phyloP scores from a whole-genome alignment of 208 protist species.

The Leishmania tarentolae region DNA sequence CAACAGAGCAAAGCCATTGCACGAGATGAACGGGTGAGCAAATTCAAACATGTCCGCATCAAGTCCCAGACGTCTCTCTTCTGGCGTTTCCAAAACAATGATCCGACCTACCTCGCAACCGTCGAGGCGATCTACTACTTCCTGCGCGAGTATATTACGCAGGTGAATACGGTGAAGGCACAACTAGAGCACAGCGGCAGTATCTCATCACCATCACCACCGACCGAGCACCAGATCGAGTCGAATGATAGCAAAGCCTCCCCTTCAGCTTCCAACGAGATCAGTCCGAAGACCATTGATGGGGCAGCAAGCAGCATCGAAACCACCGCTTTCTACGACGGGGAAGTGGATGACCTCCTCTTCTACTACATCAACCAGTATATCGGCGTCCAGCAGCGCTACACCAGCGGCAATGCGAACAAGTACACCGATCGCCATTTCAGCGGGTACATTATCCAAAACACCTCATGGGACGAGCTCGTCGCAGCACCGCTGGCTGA shows the following conservation, averaged over 20 bases:
- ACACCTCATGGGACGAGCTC: conserved; percentile 69
- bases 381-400: conserved; percentile 89
- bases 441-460: conserved; percentile 80
- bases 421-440: conserved; percentile 87
- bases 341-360: conserved; percentile 95
- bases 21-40: conserved; percentile 67
- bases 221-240: not conserved
- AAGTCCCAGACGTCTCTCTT: conserved; percentile 90
- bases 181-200: not conserved
- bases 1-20: conserved; percentile 91
- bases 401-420: conserved; percentile 47
- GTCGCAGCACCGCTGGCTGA: conserved; percentile 27
- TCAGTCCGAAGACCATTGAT: not conserved
- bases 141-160: conserved; percentile 83
- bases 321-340: conserved; percentile 61
- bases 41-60: conserved; percentile 84
- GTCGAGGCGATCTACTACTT: conserved; percentile 97
- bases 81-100: conserved; percentile 95
- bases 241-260: not conserved
- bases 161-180: conserved; percentile 49
- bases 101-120: conserved; percentile 90
- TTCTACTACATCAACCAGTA: conserved; percentile 96
- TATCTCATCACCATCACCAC: not conserved
- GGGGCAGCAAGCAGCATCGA: not conserved
- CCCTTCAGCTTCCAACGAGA: not conserved